Evolutionary conservation across 202 grass and related monocot species (phyloP), one percentile per base, ranked within the genome.

Genomic region (Elaeis oleifera): DNA sequence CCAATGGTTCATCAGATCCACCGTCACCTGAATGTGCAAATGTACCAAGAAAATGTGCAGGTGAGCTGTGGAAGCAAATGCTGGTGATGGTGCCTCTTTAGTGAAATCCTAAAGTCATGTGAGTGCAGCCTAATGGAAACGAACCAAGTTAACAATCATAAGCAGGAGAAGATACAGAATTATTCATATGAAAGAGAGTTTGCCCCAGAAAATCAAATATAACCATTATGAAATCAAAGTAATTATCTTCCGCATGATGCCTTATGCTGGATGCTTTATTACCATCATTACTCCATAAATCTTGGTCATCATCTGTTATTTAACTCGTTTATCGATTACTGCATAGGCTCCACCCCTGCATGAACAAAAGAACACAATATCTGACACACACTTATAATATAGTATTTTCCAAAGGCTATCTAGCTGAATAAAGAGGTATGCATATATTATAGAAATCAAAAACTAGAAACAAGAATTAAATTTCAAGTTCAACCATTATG

Each of bases 321-420:
- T 77, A 19, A 63, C 57, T 50, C 88, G 67, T 73, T 85, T 97
- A 55, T 97, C 92, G 71, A 97, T 86, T 39, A 97, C 79, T 64
- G 64, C 65, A 65, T 97, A 97, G 27, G 79, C 48, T 15, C 83
- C 84, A 26, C 22, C 70, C 83, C 92, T 97, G 81, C 56, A 75
- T 61, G 51, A 62, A 62, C 50, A 82, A 63, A 51, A 28, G 9
- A 27, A 22, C 24, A 55, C 5, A 39, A 56, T 5, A 70, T 63
- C 71, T 44, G 36, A 44, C 36, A 14, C 36, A 44, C 36, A 44
- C 9, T 44, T 13, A 44, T 44, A 2, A 44, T 3, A 44, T 44
- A 3, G 36, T 14, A 44, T 44, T 44, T 44, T 13, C 36, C 36
- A 44, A 44, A 9, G 1, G 36, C 36, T 44, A 13, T 44, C 36